Evolutionary conservation across 352 stramenopile genomes (phyloP).

Genomic region (Phytophthora citricola): DNA sequence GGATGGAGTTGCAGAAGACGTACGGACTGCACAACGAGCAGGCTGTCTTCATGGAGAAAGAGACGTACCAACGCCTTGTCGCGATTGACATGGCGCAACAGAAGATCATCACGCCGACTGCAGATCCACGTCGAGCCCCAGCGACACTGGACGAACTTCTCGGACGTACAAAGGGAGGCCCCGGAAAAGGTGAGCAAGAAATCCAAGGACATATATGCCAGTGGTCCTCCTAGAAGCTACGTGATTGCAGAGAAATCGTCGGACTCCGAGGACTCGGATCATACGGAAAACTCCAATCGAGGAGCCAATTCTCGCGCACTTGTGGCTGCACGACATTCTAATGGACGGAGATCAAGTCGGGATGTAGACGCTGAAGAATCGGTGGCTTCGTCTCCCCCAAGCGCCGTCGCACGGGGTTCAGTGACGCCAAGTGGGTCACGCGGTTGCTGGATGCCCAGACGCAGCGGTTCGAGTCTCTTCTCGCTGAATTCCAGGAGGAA

Average conservation of each 20-base stretch:
- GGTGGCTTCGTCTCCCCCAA: slow-evolving; percentile 14
- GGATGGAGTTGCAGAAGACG: slow-evolving; percentile 42
- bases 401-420: slow-evolving; percentile 28
- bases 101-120: slow-evolving; percentile 24
- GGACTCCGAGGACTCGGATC: slow-evolving; percentile 21
- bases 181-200: slow-evolving; percentile 28
- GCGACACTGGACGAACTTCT: slow-evolving; percentile 29
- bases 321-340: slow-evolving; percentile 4
- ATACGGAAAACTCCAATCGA: slow-evolving; percentile 26
- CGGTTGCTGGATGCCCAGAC: slow-evolving; percentile 45
- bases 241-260: slow-evolving; percentile 28
- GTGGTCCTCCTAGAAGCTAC: slow-evolving; percentile 18
- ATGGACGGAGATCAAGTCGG: slow-evolving; percentile 19
- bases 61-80: slow-evolving; percentile 33
- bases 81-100: slow-evolving; percentile 40
- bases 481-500: slow-evolving; percentile 51
- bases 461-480: slow-evolving; percentile 41
- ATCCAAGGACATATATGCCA: slow-evolving; percentile 7
- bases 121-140: slow-evolving; percentile 23
- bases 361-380: slow-evolving; percentile 10
- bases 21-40: slow-evolving; percentile 44
- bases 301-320: slow-evolving; percentile 9
- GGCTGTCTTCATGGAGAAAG: slow-evolving; percentile 42
- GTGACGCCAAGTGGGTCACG: slow-evolving; percentile 42
- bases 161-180: slow-evolving; percentile 16